A percentile compares a stretch with the other conserved stretches of the same genome.
Conservation (phyloP, 768 basidiomycete genomes). For the Pleurotus ostreatus region DNA sequence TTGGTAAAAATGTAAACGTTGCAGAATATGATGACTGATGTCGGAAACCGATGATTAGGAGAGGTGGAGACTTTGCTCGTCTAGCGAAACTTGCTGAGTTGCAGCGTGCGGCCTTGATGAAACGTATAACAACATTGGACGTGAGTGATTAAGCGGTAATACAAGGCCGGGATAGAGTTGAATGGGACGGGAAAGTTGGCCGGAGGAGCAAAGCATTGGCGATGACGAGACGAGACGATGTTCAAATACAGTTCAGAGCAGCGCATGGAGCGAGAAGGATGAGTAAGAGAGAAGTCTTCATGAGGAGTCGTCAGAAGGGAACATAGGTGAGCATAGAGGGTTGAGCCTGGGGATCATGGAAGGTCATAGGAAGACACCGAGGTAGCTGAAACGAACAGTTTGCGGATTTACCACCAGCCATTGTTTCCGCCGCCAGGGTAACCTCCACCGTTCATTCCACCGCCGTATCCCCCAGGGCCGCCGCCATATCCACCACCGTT, state of each 20-base stretch:
- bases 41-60: conserved; percentile 11
- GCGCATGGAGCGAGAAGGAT: conserved; percentile 34
- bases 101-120: conserved; percentile 11
- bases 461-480: conserved; percentile 22
- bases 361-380: neutral
- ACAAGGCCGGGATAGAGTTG: conserved; percentile 36
- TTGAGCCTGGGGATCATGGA: conserved; percentile 4
- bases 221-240: conserved; percentile 39
- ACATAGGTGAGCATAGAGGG: conserved; percentile 9
- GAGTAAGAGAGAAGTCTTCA: neutral
- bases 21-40: conserved; percentile 29
- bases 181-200: conserved; percentile 39
- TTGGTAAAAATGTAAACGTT: conserved; percentile 31
- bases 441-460: conserved; percentile 25
- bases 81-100: conserved; percentile 17
- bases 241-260: conserved; percentile 49
- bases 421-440: conserved; percentile 23
- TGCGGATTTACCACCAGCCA: conserved; percentile 40
- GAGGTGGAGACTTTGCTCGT: conserved; percentile 9
- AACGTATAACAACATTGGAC: conserved; percentile 11
- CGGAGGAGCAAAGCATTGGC: conserved; percentile 27
- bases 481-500: conserved; percentile 21
- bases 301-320: conserved; percentile 11
- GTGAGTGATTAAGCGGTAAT: conserved; percentile 18
- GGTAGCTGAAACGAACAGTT: conserved; percentile 12